Percentiles rank a stretch among this genome's conserved stretches.
phyloP scores from a whole-genome alignment of 2,329 filamentous ascomycete species.

The Monilinia aucupariae region DNA sequence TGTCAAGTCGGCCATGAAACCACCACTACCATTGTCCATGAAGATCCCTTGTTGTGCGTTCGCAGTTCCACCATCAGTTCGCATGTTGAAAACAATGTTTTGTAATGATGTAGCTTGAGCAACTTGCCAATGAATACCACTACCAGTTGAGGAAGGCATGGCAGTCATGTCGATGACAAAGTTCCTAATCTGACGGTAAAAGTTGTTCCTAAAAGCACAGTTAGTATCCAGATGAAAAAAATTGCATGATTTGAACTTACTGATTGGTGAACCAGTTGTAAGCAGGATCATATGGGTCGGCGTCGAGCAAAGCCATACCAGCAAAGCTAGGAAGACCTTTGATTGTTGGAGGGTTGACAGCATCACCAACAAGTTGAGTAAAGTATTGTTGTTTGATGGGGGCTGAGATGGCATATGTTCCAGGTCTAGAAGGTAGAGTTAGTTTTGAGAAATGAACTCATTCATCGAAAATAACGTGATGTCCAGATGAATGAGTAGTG shows the following conservation, averaged over 20 bases:
- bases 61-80: slow-evolving; percentile 53
- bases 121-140: slow-evolving; percentile 80
- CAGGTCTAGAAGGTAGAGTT: slow-evolving; percentile 46
- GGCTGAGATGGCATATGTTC: slow-evolving; percentile 74
- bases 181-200: slow-evolving; percentile 78
- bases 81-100: slow-evolving; percentile 78
- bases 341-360: slow-evolving; percentile 63
- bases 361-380: slow-evolving; percentile 86
- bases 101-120: slow-evolving; percentile 77
- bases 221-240: background rate
- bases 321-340: slow-evolving; percentile 67
- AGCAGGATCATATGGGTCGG: slow-evolving; percentile 73
- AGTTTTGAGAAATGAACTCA: background rate
- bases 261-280: slow-evolving; percentile 75
- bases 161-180: slow-evolving; percentile 71
- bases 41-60: slow-evolving; percentile 74
- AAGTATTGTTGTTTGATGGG: slow-evolving; percentile 87
- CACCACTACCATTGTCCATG: slow-evolving; percentile 80
- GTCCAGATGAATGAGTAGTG: background rate
- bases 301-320: slow-evolving; percentile 85
- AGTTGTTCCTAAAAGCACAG: slow-evolving; percentile 51
- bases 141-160: slow-evolving; percentile 54
- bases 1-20: slow-evolving; percentile 75
- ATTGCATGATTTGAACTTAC: slow-evolving; percentile 15
- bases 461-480: background rate